These are phyloP conservation scores for Skeletonema costatum DNA, from an alignment of 108 stramenopile species.

Conservation along the genomic window DNA sequence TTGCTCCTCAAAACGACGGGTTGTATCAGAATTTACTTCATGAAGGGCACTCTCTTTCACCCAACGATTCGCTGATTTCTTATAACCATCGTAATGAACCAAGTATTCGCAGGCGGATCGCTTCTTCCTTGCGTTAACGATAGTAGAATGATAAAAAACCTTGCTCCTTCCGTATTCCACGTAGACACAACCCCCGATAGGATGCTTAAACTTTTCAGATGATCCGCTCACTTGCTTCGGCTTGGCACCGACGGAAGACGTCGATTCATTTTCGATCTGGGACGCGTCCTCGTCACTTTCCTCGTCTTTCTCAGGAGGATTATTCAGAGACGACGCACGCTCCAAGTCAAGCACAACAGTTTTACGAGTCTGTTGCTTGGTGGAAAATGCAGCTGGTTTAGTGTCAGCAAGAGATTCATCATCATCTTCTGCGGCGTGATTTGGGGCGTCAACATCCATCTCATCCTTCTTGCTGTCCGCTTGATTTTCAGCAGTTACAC, in stretches of 20 bases:
- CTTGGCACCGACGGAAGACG: neutral
- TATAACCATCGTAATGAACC: slow-evolving; percentile 57
- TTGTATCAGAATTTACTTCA: slow-evolving; percentile 39
- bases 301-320: slow-evolving; percentile 16
- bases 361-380: neutral
- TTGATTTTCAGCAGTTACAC: neutral
- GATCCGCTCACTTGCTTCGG: slow-evolving; percentile 1
- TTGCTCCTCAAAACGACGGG: slow-evolving; percentile 43
- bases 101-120: slow-evolving; percentile 32
- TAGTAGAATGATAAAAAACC: slow-evolving; percentile 46
- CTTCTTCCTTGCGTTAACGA: slow-evolving; percentile 37
- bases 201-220: slow-evolving; percentile 24
- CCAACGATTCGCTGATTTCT: slow-evolving; percentile 54
- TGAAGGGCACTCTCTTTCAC: slow-evolving; percentile 46
- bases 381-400: neutral
- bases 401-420: neutral
- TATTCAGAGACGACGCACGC: neutral
- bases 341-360: slow-evolving; percentile 15
- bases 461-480: neutral
- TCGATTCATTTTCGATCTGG: slow-evolving; percentile 12
- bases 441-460: neutral
- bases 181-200: slow-evolving; percentile 42
- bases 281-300: slow-evolving; percentile 4
- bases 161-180: slow-evolving; percentile 41
- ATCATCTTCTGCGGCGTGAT: neutral